Conservation (phyloP, 2,329 filamentous ascomycete species). For the Fusarium sp. region DNA sequence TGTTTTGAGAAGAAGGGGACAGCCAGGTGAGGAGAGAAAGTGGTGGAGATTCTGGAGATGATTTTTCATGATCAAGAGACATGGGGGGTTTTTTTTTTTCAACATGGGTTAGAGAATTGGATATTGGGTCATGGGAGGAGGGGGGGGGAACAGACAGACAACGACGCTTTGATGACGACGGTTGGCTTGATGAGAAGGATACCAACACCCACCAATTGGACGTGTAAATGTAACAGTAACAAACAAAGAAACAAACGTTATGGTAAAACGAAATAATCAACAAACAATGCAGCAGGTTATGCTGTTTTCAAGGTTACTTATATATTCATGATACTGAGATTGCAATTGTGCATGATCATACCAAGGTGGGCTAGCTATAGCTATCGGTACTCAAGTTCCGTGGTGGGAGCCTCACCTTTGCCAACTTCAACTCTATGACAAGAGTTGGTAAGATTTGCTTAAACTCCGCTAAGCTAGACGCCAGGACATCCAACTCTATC, state of each 20-base stretch:
- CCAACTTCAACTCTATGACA: background rate
- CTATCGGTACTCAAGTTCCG: background rate
- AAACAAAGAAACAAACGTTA: constrained; percentile 1
- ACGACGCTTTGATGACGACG: constrained; percentile 12
- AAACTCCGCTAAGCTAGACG: background rate
- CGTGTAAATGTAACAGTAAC: constrained; percentile 19
- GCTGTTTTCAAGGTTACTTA: background rate
- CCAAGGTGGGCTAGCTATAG: too few species aligned
- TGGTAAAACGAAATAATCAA: constrained; percentile 5
- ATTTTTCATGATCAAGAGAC: background rate
- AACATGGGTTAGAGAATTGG: background rate
- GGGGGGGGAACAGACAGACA: background rate
- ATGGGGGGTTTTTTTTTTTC: background rate
- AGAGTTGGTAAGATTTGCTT: background rate
- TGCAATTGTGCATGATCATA: background rate
- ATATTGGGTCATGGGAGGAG: background rate
- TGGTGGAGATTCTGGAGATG: constrained; percentile 70
- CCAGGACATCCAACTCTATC: background rate
- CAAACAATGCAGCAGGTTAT: background rate
- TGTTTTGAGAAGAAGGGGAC: constrained; percentile 51
- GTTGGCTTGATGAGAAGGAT: constrained; percentile 16
- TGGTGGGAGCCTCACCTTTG: background rate
- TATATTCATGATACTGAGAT: too few species aligned
- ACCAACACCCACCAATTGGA: constrained; percentile 5
- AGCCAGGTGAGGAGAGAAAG: constrained; percentile 46